These are phyloP conservation scores for Neofusicoccum parvum DNA, from an alignment of 2,329 filamentous ascomycete species.

Conservation along the genomic window DNA sequence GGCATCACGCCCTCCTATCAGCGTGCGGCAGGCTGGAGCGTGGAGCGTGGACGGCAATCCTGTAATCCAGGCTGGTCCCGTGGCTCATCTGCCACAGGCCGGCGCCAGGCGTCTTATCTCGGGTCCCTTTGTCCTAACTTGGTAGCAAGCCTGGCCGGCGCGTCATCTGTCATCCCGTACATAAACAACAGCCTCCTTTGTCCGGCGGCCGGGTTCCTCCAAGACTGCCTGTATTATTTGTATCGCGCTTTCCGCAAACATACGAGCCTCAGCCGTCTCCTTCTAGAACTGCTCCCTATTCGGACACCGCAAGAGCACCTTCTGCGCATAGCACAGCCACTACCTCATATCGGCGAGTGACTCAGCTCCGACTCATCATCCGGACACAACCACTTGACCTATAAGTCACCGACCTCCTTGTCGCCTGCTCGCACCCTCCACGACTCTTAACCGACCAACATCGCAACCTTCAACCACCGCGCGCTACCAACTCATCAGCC, in stretches of 20 bases:
- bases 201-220: not conserved
- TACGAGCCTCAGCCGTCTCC: not conserved
- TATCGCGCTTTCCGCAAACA: constrained; percentile 7
- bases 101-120: constrained; percentile 18
- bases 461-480: constrained; percentile 23
- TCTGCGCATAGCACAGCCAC: constrained; percentile 20
- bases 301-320: constrained; percentile 19
- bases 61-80: constrained; percentile 15
- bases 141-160: constrained; percentile 8
- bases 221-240: not conserved
- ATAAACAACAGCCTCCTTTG: constrained; percentile 22
- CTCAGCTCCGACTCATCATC: constrained; percentile 22
- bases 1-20: constrained; percentile 19
- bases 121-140: constrained; percentile 18
- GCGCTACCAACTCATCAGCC: constrained; percentile 21
- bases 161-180: constrained; percentile 16
- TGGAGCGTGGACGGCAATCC: not conserved
- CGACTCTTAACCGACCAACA: constrained; percentile 6
- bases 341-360: constrained; percentile 15
- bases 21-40: constrained; percentile 5
- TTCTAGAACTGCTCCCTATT: constrained; percentile 13
- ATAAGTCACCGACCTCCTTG: constrained; percentile 11
- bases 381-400: constrained; percentile 21
- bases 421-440: constrained; percentile 5
- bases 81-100: constrained; percentile 18